Base-by-base conservation (phyloP, 768 basidiomycete genomes). In the Paxillus rubicundulus region DNA sequence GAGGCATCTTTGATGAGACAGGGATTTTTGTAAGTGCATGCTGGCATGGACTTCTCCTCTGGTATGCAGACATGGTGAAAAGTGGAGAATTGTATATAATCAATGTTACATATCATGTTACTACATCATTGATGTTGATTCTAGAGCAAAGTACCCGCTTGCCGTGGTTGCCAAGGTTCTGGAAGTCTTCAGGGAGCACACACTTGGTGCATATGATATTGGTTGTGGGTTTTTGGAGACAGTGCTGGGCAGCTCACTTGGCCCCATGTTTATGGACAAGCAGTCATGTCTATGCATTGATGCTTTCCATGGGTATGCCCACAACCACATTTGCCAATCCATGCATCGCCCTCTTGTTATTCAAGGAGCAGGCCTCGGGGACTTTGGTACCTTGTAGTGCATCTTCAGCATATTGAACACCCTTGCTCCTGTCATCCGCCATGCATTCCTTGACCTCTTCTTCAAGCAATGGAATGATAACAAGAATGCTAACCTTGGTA, bases 71-170 rank as follows among this genome's bases (percentile, higher is more conserved):
- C 47, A 72, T 74, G 70, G 37, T 73, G 2, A 49, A 41, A 16
- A 71, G 68, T 43, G 70, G 74, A 10, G 72, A 76, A 51, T 43
- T 73, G 73, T 75, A 57, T 45, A 70, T 66, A 38, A n/a, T n/a
- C n/a, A n/a, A n/a, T n/a, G n/a, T n/a, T n/a, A n/a, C n/a, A n/a
- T n/a, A n/a, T n/a, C n/a, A n/a, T n/a, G n/a, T 42, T 39, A 49
- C 45, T 41, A 6, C 41, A 37, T 49, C 33, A 24, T 24, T 13
- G 13, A 27, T n/a, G n/a, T n/a, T n/a, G n/a, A n/a, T n/a, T n/a
- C n/a, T 39, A 63, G 59, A 20, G 44, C 43, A 10, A 63, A 62
- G 44, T 63, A 62, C 46, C 58, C 47, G 1, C 50, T 60, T 13
- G 52, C 70, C 16, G 50, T 59, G 14, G 33, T 69, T 9, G 49